Conservation (phyloP, 1,284 basidiomycete genomes). For the Agroathelia rolfsii region DNA sequence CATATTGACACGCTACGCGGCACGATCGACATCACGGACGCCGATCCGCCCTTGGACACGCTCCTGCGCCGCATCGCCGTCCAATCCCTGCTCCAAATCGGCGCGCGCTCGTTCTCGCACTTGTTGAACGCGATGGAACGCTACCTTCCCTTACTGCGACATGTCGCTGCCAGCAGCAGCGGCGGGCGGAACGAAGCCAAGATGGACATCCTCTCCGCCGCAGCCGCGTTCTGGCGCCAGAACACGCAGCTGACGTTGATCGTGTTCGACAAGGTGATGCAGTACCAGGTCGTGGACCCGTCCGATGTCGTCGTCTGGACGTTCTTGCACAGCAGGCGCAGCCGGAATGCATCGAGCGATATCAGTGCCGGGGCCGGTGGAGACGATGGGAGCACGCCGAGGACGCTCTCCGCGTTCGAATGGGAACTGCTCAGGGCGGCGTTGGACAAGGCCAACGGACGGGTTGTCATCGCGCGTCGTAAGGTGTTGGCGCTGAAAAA, state of each 20-base stretch:
- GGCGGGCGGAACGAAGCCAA: constrained; percentile 47
- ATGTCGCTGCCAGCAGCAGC: constrained; percentile 47
- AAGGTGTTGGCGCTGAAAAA: constrained; percentile 68
- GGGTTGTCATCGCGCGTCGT: constrained; percentile 67
- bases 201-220: constrained; percentile 60
- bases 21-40: constrained; percentile 49
- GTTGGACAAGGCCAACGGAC: constrained; percentile 81
- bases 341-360: constrained; percentile 15
- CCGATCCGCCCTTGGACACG: constrained; percentile 37
- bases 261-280: constrained; percentile 95
- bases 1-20: constrained; percentile 66
- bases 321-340: constrained; percentile 57
- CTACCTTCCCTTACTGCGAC: constrained; percentile 83
- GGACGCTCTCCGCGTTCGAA: constrained; percentile 51
- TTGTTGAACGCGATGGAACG: constrained; percentile 96
- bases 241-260: constrained; percentile 82
- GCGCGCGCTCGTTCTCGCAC: constrained; percentile 94
- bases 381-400: constrained; percentile 20
- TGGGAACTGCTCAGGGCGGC: constrained; percentile 81
- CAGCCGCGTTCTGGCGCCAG: constrained; percentile 70
- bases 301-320: constrained; percentile 85
- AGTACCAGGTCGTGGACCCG: constrained; percentile 96
- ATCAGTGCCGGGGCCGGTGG: constrained; percentile 20
- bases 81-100: constrained; percentile 85
- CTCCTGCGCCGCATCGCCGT: constrained; percentile 74